These are phyloP conservation scores for Sarocladiaceae sp. DNA, from an alignment of 2,329 filamentous ascomycete species.

Conservation along the genomic window DNA sequence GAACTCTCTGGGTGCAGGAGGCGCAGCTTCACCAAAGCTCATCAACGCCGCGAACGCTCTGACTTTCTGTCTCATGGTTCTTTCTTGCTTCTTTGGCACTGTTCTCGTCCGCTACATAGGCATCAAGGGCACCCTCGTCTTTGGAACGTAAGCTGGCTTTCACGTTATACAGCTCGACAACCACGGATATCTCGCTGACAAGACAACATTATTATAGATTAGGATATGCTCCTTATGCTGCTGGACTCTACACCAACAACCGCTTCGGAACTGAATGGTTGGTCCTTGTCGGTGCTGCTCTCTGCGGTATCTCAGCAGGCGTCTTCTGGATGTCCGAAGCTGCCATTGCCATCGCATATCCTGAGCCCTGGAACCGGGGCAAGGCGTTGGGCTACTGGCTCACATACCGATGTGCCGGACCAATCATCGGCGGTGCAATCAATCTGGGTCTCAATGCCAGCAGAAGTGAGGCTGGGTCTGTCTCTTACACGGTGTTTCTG, in stretches of 20 bases:
- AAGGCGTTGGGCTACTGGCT: conserved; percentile 65
- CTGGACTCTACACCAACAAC: conserved; percentile 67
- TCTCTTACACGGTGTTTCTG: conserved; percentile 63
- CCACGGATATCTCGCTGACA: not conserved
- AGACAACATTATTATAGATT: conserved; percentile 28
- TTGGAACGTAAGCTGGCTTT: conserved; percentile 50
- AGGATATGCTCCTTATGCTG: conserved; percentile 65
- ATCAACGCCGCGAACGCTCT: conserved; percentile 66
- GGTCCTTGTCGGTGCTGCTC: conserved; percentile 58
- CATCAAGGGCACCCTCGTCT: conserved; percentile 63
- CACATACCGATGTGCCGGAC: conserved; percentile 50
- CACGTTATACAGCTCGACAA: conserved; percentile 1
- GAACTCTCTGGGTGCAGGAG: conserved; percentile 67
- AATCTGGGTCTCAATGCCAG: conserved; percentile 61
- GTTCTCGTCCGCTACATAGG: conserved; percentile 60
- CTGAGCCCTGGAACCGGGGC: conserved; percentile 61
- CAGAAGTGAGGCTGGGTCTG: conserved; percentile 49
- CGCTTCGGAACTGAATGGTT: conserved; percentile 64
- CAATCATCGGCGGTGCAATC: conserved; percentile 66
- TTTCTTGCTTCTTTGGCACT: conserved; percentile 62
- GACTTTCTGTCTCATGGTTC: conserved; percentile 66
- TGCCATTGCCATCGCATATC: conserved; percentile 66
- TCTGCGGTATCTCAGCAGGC: conserved; percentile 64
- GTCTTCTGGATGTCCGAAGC: conserved; percentile 73
- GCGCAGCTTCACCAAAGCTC: conserved; percentile 56